Evolutionary conservation across 768 basidiomycete species (phyloP), one percentile per base, ranked within the genome.

Genomic region (Lentinula lateritia): DNA sequence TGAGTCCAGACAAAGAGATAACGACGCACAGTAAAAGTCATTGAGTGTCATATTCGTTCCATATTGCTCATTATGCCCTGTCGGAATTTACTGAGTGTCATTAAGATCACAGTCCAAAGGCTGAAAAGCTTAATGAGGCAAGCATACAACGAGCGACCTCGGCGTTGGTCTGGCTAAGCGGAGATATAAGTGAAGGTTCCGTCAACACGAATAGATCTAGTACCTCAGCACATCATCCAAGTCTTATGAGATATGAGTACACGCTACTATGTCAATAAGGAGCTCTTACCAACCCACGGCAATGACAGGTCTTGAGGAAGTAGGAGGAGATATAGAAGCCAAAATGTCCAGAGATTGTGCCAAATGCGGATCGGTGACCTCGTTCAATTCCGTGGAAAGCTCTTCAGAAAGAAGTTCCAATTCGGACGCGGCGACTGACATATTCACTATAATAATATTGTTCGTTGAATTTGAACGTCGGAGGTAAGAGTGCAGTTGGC

Each of bases 51-150:
- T 85, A 12, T 79, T 70, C 3, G 86, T 84, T 13, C 82, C 83
- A 66, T 82, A 85, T 8, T 68, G 69, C 23, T 78, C 76, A 62
- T 90, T 90, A 65, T 90, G 88, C 88, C 88, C 88, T 90, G 61
- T 5, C 63, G 36, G 18, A 39, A 15, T 20, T 12, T 15, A 34
- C 48, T 59, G 38, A 50, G 45, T 46, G 32, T 59, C 15, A 15
- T 45, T 36, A n/a, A 23, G 12, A 20, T 48, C 18, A 36, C 18
- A n/a, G 41, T 48, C 45, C 3, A 34, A 15, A 32, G n/a, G 20
- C 8, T 18, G 39, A 45, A 32, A 32, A 32, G 16, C 16, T 57
- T 42, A 39, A 62, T 28, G 32, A 45, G 15, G 69, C 83, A 67
- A 13, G 69, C 83, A 67, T 69, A 88, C 89, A 90, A 41, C 82